Evolutionary conservation across 1,284 basidiomycete species (phyloP), one percentile per base, ranked within the genome.

Genomic region (Malassezia obtusa): DNA sequence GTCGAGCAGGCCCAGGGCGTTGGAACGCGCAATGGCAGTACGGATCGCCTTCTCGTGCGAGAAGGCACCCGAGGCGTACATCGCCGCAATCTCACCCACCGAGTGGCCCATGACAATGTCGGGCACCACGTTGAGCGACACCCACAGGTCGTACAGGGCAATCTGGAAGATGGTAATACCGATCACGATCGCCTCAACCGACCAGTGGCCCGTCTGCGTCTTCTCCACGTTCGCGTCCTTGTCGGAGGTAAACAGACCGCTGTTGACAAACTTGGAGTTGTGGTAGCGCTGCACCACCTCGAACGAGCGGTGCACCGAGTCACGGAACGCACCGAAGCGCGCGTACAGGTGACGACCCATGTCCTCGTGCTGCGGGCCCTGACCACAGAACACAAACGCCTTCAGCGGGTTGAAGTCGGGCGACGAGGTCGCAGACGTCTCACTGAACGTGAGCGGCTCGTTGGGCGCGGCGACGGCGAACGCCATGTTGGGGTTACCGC

Each of bases 281-380:
- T 47, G 45, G 45, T 37, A 46, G 19, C 35, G 19, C 25, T 31
- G 26, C 2, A 48, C 32, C 12, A 56, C 37, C 24, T 37, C 47
- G 31, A 59, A 58, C 35, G 26, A 28, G n/a, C 19, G 11, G 38
- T 50, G 30, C 32, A 59, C 50, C 38, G 57, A 53, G 21, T 56
- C 37, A 24, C 60, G 56, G 53, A 59, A 61, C 22, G 50, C 52
- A 19, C 11, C 39, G 21, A 49, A 61, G 22, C 53, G 51, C 40
- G 40, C 30, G 33, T 51, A 59, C 14, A 61, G 33, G 40, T 50
- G 45, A 30, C 53, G 53, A 31, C 57, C 60, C 60, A 61, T 61
- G 49, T 50, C 31, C 24, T 45, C 44, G 44, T 61, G 60, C 49
- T 61, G 60, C 3, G 60, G 58, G 21, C 60, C 60, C 41, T 61